A percentile compares a stretch with the other conserved stretches of the same genome.
These are phyloP conservation scores for Septoria petroselini DNA, from an alignment of 2,329 filamentous ascomycete species.

Conservation along the genomic window DNA sequence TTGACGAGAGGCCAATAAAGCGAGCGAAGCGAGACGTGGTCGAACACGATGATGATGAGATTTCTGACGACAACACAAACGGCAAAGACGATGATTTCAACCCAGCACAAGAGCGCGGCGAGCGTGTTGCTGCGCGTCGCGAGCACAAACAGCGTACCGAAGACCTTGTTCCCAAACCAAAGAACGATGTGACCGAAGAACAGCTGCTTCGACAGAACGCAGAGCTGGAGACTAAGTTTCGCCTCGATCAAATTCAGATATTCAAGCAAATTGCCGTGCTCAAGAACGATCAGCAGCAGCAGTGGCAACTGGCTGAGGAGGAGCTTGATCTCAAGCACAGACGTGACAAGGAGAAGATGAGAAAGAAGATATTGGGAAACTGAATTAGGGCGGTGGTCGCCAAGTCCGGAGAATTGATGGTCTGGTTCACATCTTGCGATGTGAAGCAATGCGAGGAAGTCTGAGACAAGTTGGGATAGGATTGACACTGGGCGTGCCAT, in stretches of 20 bases:
- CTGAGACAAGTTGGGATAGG: no score
- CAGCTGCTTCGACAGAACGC: conserved; percentile 6
- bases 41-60: neutral
- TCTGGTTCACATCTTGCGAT: no score
- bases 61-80: neutral
- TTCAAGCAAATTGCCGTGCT: conserved; percentile 13
- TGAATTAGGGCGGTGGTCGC: no score
- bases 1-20: neutral
- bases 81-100: conserved; percentile 7
- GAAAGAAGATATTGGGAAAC: conserved; percentile 1
- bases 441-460: no score
- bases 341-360: conserved; percentile 3
- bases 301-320: conserved; percentile 5
- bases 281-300: neutral
- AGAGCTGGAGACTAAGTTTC: conserved; percentile 8
- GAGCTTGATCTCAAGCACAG: conserved; percentile 10
- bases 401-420: no score
- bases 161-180: neutral
- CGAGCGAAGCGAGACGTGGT: neutral
- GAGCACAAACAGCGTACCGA: conserved; percentile 2
- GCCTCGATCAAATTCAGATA: conserved; percentile 12
- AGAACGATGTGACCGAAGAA: neutral
- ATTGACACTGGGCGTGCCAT: no score
- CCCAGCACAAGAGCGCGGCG: neutral
- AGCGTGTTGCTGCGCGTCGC: neutral